Conservation (phyloP, 2,329 filamentous ascomycete genomes). For the Cytospora schulzeri region DNA sequence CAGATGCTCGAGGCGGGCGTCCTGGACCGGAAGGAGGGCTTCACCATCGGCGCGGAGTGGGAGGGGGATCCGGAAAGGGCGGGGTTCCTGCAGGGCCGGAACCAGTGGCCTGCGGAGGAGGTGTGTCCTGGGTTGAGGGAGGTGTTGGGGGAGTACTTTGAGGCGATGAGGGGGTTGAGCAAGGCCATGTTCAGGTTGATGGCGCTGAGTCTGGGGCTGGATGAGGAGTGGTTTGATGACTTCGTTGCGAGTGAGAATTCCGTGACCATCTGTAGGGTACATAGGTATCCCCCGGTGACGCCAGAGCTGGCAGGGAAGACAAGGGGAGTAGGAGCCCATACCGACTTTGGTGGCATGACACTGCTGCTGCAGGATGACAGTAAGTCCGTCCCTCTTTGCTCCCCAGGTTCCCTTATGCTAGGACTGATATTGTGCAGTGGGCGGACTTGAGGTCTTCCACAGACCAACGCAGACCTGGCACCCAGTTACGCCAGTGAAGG, state of each 20-base stretch:
- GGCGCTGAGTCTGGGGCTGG: constrained; percentile 30
- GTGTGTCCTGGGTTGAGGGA: constrained; percentile 30
- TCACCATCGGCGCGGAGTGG: constrained; percentile 26
- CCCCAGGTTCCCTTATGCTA: background rate
- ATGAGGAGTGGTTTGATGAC: constrained; percentile 29
- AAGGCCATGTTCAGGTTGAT: constrained; percentile 29
- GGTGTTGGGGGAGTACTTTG: constrained; percentile 30
- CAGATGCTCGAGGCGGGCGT: constrained; percentile 37
- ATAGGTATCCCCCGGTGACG: constrained; percentile 46
- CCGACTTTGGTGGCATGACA: constrained; percentile 50
- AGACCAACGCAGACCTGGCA: constrained; percentile 42
- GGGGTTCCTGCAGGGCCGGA: constrained; percentile 34
- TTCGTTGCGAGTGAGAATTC: constrained; percentile 28
- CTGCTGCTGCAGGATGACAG: constrained; percentile 47
- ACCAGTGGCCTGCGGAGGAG: constrained; percentile 36
- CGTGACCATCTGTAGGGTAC: constrained; percentile 1
- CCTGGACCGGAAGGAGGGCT: constrained; percentile 1
- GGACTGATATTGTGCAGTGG: constrained; percentile 30
- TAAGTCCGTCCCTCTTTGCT: background rate
- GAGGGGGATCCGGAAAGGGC: constrained; percentile 31
- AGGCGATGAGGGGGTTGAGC: constrained; percentile 29
- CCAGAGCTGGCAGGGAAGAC: constrained; percentile 35
- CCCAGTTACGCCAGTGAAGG: constrained; percentile 47
- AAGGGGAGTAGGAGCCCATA: constrained; percentile 48
- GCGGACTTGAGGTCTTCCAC: constrained; percentile 43